Conservation (phyloP, 139 green algal species). For the Chlamydomonas sp. region DNA sequence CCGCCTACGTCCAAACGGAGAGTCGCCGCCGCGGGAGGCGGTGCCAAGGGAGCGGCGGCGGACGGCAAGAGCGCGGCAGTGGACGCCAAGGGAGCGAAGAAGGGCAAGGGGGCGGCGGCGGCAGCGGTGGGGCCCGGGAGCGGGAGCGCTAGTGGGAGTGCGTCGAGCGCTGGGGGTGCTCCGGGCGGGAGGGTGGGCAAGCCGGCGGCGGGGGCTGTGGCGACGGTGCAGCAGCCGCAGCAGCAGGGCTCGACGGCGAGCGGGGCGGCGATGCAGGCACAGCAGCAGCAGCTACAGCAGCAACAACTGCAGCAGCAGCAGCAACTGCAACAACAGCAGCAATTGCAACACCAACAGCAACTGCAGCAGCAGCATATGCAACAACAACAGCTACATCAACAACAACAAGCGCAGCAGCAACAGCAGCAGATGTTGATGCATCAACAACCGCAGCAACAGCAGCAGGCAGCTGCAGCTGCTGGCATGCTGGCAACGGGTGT, state of each 20-base stretch:
- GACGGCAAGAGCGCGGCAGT: no score
- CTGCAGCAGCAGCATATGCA: neutral
- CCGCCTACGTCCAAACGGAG: neutral
- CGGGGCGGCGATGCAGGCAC: neutral
- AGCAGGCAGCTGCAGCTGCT: neutral
- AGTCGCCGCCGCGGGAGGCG: neutral
- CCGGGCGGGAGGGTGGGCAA: no score
- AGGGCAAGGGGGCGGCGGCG: no score
- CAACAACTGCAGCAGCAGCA: neutral
- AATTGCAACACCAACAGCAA: neutral
- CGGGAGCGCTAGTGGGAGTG: no score
- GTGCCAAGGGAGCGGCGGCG: neutral
- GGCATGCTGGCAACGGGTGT: neutral
- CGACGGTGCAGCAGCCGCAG: neutral
- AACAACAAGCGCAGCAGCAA: neutral
- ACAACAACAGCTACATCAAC: neutral
- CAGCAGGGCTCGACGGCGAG: neutral
- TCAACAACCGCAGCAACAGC: neutral
- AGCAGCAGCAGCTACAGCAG: neutral
- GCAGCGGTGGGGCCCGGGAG: no score
- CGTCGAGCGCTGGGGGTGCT: no score
- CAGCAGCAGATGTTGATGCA: neutral
- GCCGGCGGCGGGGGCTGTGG: neutral
- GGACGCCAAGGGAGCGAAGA: no score
- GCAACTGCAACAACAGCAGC: conserved; percentile 7